Base-by-base conservation (phyloP, 495 filamentous ascomycete species). In the Barbatosphaeria neglecta region DNA sequence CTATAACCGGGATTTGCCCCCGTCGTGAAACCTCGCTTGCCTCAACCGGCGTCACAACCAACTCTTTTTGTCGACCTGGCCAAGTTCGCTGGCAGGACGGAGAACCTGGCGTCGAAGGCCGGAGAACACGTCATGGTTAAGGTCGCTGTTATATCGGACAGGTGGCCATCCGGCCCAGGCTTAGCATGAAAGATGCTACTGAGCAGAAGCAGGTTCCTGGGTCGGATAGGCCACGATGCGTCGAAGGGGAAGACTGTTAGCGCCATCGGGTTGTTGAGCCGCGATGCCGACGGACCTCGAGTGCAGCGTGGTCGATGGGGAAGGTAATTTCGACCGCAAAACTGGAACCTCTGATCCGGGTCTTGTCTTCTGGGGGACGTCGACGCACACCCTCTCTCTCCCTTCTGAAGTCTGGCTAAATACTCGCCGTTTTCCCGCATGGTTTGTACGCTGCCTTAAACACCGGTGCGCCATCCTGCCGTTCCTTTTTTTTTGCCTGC, bases 381-480 rank as follows among this genome's bases (percentile, higher is more conserved):
- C n/a, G n/a, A n/a, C n/a, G n/a, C n/a, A n/a, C n/a, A n/a, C n/a
- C n/a, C n/a, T n/a, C n/a, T n/a, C n/a, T n/a, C n/a, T n/a, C n/a
- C n/a, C n/a, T n/a, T n/a, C 18, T 4, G 33, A 37, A 4, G 15
- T 37, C 33, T 48, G 50, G 52, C 55, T 58, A 58, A 58, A 58
- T 58, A 58, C 22, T 37, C 44, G 16, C 35, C 37, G 46, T 23
- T 19, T 37, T 37, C 49, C 25, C 35, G 6, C 18, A 25, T 16
- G 11, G 22, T 17, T n/a, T 22, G 10, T 18, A 17, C 24, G 33
- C 22, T n/a, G n/a, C n/a, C n/a, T n/a, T n/a, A n/a, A n/a, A n/a
- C n/a, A n/a, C n/a, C n/a, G n/a, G n/a, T n/a, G n/a, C n/a, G n/a
- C n/a, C n/a, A 22, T 22, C 25, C 35, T 24, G 13, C 47, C 46